Conservation (phyloP, 495 filamentous ascomycete species). For the Thozetella sp. region DNA sequence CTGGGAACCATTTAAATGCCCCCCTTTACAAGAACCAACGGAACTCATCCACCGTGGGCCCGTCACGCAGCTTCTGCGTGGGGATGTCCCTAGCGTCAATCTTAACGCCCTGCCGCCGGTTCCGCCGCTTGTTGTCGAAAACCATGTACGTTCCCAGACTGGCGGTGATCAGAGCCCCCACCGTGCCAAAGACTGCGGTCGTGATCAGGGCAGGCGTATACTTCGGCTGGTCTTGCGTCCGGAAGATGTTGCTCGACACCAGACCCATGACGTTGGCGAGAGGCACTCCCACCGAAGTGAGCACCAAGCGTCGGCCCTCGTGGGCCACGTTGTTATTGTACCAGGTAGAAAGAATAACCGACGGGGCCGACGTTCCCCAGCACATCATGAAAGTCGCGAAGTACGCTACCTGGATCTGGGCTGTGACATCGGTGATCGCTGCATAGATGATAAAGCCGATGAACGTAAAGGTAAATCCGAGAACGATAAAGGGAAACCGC, state of each 20-base stretch:
- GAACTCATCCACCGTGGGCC: conserved; percentile 64
- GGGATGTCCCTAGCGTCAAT: conserved; percentile 67
- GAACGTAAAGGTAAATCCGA: conserved; percentile 74
- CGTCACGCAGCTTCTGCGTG: conserved; percentile 68
- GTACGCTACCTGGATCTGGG: conserved; percentile 65
- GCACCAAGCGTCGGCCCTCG: conserved; percentile 68
- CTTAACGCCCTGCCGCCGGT: conserved; percentile 60
- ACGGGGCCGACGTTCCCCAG: conserved; percentile 64
- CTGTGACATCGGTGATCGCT: conserved; percentile 60
- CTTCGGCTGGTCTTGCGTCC: conserved; percentile 69
- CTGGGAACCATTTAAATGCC: no score
- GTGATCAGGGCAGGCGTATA: conserved; percentile 75
- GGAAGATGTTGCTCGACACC: conserved; percentile 75
- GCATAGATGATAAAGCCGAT: conserved; percentile 77
- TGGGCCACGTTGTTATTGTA: conserved; percentile 85
- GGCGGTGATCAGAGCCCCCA: conserved; percentile 58
- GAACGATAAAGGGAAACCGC: conserved; percentile 72
- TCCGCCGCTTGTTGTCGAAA: conserved; percentile 66
- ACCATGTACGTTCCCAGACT: conserved; percentile 69
- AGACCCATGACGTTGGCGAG: conserved; percentile 83
- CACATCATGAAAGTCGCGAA: conserved; percentile 84
- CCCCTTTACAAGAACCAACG: conserved; percentile 67
- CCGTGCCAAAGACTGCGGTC: conserved; percentile 71
- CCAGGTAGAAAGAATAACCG: conserved; percentile 60
- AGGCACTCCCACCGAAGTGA: conserved; percentile 75